A percentile compares a stretch with the other conserved stretches of the same genome.
phyloP scores from a whole-genome alignment of 2,329 filamentous ascomycete genomes.

The Triangularia setosa region DNA sequence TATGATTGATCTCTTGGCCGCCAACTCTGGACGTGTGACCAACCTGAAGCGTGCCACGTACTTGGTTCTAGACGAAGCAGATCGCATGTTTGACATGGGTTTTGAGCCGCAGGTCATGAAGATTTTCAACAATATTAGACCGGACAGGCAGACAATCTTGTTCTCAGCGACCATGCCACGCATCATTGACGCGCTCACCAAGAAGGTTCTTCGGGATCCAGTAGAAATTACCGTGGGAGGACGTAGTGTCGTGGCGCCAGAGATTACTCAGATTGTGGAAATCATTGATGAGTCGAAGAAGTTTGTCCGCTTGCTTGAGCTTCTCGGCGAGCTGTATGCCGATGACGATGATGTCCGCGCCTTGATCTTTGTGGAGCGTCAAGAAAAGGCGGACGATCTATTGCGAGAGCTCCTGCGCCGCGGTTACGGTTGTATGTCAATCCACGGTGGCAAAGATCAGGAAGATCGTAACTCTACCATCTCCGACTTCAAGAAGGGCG shows the following conservation, averaged over 20 bases:
- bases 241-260: conserved; percentile 78
- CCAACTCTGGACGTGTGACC: conserved; percentile 90
- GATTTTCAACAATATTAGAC: conserved; percentile 85
- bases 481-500: conserved; percentile 86
- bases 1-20: conserved; percentile 90
- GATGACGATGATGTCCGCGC: conserved; percentile 85
- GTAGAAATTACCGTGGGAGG: conserved; percentile 92
- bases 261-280: conserved; percentile 91
- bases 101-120: conserved; percentile 98
- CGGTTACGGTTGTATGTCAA: conserved; percentile 87
- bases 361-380: conserved; percentile 86
- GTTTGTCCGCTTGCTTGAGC: conserved; percentile 76
- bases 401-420: conserved; percentile 76
- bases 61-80: conserved; percentile 92
- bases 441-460: conserved; percentile 92
- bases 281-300: conserved; percentile 79
- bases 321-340: conserved; percentile 82
- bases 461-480: conserved; percentile 90
- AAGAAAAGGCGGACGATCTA: conserved; percentile 81
- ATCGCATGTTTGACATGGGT: conserved; percentile 99
- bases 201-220: conserved; percentile 80
- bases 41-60: conserved; percentile 88
- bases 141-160: conserved; percentile 87
- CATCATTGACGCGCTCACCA: conserved; percentile 85
- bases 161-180: conserved; percentile 96